phyloP scores from a whole-genome alignment of 2,329 filamentous ascomycete genomes.

The Fusarium algeriense region DNA sequence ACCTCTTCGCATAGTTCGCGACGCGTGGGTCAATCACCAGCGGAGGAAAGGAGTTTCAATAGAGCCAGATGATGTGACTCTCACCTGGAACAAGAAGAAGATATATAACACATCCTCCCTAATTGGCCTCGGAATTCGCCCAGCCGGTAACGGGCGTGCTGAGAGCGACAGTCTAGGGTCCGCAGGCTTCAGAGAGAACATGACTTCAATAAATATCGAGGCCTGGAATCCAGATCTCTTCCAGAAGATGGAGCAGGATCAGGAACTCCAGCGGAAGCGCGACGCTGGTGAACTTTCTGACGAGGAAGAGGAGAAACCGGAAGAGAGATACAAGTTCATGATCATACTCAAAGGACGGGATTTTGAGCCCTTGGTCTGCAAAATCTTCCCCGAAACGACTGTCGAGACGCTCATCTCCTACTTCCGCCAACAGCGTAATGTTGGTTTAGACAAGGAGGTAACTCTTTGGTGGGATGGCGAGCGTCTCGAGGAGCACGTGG shows the following conservation, averaged over 20 bases:
- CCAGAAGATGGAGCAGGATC: slow-evolving; percentile 59
- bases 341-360: slow-evolving; percentile 68
- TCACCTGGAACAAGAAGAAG: slow-evolving; percentile 82
- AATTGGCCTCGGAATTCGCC: slow-evolving; percentile 71
- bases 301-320: slow-evolving; percentile 47
- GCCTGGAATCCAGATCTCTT: slow-evolving; percentile 79
- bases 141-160: slow-evolving; percentile 57
- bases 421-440: slow-evolving; percentile 67
- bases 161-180: slow-evolving; percentile 52
- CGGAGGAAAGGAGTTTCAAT: slow-evolving; percentile 54
- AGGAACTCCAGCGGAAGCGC: slow-evolving; percentile 61
- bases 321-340: slow-evolving; percentile 56
- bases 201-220: slow-evolving; percentile 80
- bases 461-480: slow-evolving; percentile 83
- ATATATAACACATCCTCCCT: slow-evolving; percentile 84
- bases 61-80: slow-evolving; percentile 67
- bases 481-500: slow-evolving; percentile 68
- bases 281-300: slow-evolving; percentile 56
- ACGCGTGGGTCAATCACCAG: slow-evolving; percentile 77
- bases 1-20: slow-evolving; percentile 73
- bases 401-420: slow-evolving; percentile 72
- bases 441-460: slow-evolving; percentile 66
- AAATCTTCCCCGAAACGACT: slow-evolving; percentile 66
- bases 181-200: slow-evolving; percentile 75
- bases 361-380: slow-evolving; percentile 63